These are phyloP conservation scores for Pichia sp. DNA, from an alignment of 1,139 yeast genomes.

Conservation along the genomic window DNA sequence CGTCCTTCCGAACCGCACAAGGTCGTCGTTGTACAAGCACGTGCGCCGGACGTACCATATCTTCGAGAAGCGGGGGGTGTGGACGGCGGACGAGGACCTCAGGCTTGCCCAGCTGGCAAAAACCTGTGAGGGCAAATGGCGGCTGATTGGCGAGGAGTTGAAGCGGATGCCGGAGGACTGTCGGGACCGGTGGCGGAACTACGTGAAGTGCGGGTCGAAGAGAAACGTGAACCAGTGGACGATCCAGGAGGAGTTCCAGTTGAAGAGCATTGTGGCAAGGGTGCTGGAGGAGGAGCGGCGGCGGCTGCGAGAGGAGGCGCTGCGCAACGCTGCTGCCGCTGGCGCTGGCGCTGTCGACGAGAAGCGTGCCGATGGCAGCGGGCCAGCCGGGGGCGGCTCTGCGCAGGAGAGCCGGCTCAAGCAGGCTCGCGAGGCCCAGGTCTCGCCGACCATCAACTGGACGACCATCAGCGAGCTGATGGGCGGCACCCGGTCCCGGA, in stretches of 20 bases:
- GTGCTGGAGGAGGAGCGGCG: conserved; percentile 32
- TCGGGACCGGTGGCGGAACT: conserved; percentile 93
- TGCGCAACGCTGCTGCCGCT: too few relatives aligned
- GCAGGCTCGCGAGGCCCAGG: conserved; percentile 11
- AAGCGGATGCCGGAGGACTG: conserved; percentile 98
- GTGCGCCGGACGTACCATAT: conserved; percentile 85
- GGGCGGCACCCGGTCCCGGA: conserved; percentile 84
- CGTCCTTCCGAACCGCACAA: conserved; percentile 75
- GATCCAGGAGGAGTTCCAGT: conserved; percentile 59
- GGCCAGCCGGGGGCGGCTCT: not conserved
- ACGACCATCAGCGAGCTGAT: conserved; percentile 82
- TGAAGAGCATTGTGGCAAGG: conserved; percentile 52
- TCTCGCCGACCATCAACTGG: conserved; percentile 63
- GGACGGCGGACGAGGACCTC: conserved; percentile 80
- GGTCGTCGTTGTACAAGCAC: conserved; percentile 89
- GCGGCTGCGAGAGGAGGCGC: not conserved
- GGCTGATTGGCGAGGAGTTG: conserved; percentile 67
- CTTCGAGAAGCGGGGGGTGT: conserved; percentile 80
- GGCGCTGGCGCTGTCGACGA: too few relatives aligned
- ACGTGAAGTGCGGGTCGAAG: conserved; percentile 80
- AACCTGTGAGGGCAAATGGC: conserved; percentile 80
- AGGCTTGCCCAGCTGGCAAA: conserved; percentile 58
- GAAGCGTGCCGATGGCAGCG: not conserved
- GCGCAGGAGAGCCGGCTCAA: not conserved
- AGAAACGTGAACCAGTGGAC: conserved; percentile 80